Conservation (phyloP, 2,329 filamentous ascomycete genomes). For the Penicillium brevicompactum region DNA sequence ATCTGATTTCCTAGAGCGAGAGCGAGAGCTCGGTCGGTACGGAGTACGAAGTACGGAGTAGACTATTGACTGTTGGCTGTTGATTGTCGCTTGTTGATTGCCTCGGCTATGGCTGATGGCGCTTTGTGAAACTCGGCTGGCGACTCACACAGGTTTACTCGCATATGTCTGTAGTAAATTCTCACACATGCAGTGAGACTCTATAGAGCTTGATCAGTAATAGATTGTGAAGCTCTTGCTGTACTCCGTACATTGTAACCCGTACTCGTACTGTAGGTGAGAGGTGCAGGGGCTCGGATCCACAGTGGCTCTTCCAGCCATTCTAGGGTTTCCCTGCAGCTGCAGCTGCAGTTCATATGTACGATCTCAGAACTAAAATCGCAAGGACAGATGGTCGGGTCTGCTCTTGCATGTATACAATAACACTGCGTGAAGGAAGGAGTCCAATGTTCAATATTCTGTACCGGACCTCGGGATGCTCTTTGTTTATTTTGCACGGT, state of each 20-base stretch:
- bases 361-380: slow-evolving; percentile 20
- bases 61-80: neutral
- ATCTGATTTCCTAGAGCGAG: neutral
- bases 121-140: neutral
- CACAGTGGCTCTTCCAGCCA: slow-evolving; percentile 8
- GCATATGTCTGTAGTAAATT: neutral
- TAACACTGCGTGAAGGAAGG: neutral
- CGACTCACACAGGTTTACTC: neutral
- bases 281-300: neutral
- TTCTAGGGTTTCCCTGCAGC: slow-evolving; percentile 17
- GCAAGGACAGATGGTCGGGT: slow-evolving; percentile 12
- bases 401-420: slow-evolving; percentile 5
- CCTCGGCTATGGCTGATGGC: neutral
- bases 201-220: neutral
- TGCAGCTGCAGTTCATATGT: slow-evolving; percentile 17
- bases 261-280: too few relatives aligned
- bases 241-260: neutral
- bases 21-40: neutral
- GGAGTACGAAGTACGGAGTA: too few relatives aligned
- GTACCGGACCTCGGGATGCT: neutral
- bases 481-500: neutral
- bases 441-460: neutral
- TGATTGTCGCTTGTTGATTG: neutral
- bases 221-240: neutral
- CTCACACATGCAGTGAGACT: neutral